Base-by-base conservation (phyloP, 2,329 filamentous ascomycete genomes). In the Parafenestella ontariensis region DNA sequence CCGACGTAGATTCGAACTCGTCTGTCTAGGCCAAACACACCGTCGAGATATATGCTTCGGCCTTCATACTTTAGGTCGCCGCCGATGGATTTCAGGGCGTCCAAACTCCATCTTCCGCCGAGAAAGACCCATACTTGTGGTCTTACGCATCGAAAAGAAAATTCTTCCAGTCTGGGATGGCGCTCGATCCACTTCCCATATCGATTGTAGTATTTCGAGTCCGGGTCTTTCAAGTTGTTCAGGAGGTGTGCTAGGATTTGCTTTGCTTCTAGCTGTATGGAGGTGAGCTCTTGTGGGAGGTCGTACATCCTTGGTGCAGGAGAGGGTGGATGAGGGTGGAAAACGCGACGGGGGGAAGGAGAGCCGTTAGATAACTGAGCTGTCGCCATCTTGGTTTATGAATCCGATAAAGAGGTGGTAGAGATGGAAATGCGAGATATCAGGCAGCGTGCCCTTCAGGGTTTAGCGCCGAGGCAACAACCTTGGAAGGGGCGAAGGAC, bases 1-100 rank as follows among this genome's bases (percentile, higher is more conserved):
- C 73, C 73, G 9, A 74, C 54, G 53, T 76, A 75, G 8, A 68
- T 46, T 5, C 72, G 62, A 1, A 66, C 48, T 1, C 52, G 34
- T 33, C 61, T 68, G 51, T 72, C 68, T 0, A 69, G 52, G 0
- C 70, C 68, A 0, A 68, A 36, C 6, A 73, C 54, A 13, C 59
- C 65, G 51, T 71, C 57, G 5, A 73, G 47, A 34, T 73, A 74
- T 17, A 73, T 48, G 17, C 58, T 65, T 24, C 64, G 56, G 5
- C 54, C 57, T 45, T 68, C 59, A 37, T 24, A 59, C n/a, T 60
- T 65, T 0, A 68, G 46, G 43, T 73, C 64, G 8, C 66, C 70
- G 3, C 59, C 59, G 0, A 73, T 55, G 6, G 31, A 11, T 52
- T 70, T 72, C 0, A 71, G 41, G 8, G 61, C 52, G 31, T 70